These are phyloP conservation scores for Pelargonium australe DNA, from an alignment of 441 rosid genomes.

Conservation along the genomic window DNA sequence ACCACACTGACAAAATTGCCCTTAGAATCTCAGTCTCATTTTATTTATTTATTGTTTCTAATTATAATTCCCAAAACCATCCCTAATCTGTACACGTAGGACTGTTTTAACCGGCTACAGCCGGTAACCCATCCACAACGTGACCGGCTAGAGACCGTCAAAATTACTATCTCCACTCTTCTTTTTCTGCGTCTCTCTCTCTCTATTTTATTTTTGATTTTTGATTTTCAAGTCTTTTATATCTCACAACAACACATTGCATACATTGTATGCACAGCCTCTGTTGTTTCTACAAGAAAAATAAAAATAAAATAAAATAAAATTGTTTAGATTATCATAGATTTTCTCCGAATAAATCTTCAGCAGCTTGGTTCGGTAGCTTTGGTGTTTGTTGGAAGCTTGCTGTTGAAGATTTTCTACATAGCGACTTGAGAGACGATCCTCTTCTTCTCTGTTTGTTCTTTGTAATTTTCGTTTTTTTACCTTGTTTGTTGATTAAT, in stretches of 20 bases:
- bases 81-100: constrained; percentile 21
- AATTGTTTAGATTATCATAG: background rate
- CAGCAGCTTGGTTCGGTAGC: background rate
- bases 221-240: constrained; percentile 7
- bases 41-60: background rate
- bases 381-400: constrained; percentile 7
- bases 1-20: background rate
- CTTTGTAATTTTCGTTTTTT: constrained; percentile 27
- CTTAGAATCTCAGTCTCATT: background rate
- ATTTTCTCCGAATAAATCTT: constrained; percentile 5
- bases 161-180: constrained; percentile 27
- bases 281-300: background rate
- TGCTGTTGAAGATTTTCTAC: constrained; percentile 22
- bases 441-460: constrained; percentile 14
- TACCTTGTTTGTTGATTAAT: background rate
- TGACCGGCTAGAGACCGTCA: constrained; percentile 40
- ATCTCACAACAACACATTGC: constrained; percentile 12
- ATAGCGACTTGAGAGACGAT: constrained; percentile 17
- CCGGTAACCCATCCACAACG: constrained; percentile 33
- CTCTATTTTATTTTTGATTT: background rate
- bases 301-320: background rate
- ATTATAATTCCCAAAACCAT: background rate
- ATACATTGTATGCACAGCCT: constrained; percentile 10
- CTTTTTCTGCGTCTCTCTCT: constrained; percentile 2
- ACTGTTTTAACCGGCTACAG: constrained; percentile 34